These are phyloP conservation scores for Naematelia aurantialba DNA, from an alignment of 768 basidiomycete genomes.

Conservation along the genomic window DNA sequence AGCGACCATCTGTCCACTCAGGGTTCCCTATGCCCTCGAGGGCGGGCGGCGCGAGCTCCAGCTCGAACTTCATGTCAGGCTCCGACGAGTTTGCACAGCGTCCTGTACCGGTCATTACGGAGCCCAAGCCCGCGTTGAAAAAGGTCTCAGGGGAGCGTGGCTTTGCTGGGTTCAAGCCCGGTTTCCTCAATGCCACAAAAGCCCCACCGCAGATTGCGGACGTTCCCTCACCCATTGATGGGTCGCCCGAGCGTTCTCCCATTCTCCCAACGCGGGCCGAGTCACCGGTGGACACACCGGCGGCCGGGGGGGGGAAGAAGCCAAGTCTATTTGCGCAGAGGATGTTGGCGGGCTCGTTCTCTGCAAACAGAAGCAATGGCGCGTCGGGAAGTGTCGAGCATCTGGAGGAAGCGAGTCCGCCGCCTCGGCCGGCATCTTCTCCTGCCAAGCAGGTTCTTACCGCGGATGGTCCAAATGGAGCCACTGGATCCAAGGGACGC, in stretches of 20 bases:
- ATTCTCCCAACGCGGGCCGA: too few relatives aligned
- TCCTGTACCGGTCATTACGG: constrained; percentile 29
- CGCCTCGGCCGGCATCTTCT: too few relatives aligned
- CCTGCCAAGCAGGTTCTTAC: too few relatives aligned
- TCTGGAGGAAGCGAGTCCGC: neutral
- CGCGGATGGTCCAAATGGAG: too few relatives aligned
- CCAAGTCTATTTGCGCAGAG: constrained; percentile 41
- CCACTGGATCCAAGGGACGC: too few relatives aligned
- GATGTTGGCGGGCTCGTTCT: constrained; percentile 2
- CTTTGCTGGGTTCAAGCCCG: constrained; percentile 39
- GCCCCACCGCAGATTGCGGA: constrained; percentile 2
- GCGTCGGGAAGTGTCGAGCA: neutral
- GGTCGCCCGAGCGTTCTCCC: neutral
- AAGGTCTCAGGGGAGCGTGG: constrained; percentile 7
- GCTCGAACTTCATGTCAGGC: neutral
- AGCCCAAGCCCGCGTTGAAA: constrained; percentile 22
- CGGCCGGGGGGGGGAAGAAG: constrained; percentile 12
- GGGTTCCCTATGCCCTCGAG: constrained; percentile 32
- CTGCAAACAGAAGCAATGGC: constrained; percentile 14
- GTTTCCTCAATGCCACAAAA: constrained; percentile 22
- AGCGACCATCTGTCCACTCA: constrained; percentile 3
- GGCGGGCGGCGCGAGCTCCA: neutral
- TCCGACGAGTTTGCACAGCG: constrained; percentile 11
- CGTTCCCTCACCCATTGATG: neutral
- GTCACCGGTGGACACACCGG: neutral